Evolutionary conservation across 768 basidiomycete species (phyloP).

Genomic region (Cyclocybe cylindracea): DNA sequence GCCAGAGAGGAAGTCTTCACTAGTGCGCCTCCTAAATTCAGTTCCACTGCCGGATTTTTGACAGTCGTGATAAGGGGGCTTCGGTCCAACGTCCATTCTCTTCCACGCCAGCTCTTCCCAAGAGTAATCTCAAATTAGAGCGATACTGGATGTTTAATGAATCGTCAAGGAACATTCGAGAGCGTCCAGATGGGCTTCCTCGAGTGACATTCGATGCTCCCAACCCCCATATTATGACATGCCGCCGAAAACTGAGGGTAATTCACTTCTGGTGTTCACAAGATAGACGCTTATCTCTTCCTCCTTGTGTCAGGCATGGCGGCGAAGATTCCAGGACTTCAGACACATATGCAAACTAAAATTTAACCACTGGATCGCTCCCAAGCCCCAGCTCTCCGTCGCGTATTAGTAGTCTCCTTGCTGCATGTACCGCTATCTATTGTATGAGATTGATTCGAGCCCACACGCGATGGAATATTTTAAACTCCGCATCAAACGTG

Average conservation of each 20-base stretch:
- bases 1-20: too few species aligned
- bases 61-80: too few species aligned
- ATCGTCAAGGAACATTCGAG: background rate
- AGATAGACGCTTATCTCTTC: background rate
- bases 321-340: background rate
- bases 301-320: background rate
- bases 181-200: slow-evolving; percentile 10
- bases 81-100: too few species aligned
- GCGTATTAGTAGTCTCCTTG: too few species aligned
- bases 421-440: too few species aligned
- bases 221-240: slow-evolving; percentile 2
- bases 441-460: too few species aligned
- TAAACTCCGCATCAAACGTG: slow-evolving; percentile 32
- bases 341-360: background rate
- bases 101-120: too few species aligned
- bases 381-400: background rate
- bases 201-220: slow-evolving; percentile 16
- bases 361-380: background rate
- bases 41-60: too few species aligned
- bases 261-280: background rate
- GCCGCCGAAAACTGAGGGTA: slow-evolving; percentile 11
- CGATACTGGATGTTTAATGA: too few species aligned
- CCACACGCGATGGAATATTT: slow-evolving; percentile 5
- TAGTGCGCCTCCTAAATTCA: too few species aligned
- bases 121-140: too few species aligned